Conservation (phyloP, 331 rosid genomes). For the Rhamnella rubrinervis region DNA sequence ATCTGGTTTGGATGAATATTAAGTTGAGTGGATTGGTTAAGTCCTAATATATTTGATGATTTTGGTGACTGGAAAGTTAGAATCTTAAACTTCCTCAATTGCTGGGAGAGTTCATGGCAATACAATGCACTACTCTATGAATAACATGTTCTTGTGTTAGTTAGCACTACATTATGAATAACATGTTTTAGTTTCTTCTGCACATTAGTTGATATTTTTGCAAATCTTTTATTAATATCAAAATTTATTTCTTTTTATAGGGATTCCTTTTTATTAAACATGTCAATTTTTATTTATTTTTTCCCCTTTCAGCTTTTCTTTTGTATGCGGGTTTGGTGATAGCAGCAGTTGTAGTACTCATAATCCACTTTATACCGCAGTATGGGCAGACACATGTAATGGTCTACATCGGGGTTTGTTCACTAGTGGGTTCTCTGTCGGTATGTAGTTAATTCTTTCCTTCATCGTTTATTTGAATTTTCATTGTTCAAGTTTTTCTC, state of each 20-base stretch:
- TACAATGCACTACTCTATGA: background rate
- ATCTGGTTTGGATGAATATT: too few relatives aligned
- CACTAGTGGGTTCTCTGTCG: conserved; percentile 84
- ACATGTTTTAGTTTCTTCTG: too few relatives aligned
- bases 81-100: background rate
- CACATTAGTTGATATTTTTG: too few relatives aligned
- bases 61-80: conserved; percentile 3
- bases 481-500: conserved; percentile 10
- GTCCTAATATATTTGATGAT: background rate
- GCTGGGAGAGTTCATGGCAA: background rate
- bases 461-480: background rate
- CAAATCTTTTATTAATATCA: background rate
- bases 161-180: too few relatives aligned
- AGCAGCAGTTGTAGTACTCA: conserved; percentile 56
- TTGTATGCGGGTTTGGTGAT: conserved; percentile 66
- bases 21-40: background rate
- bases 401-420: conserved; percentile 90
- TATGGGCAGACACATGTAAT: conserved; percentile 91
- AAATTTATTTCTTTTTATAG: background rate
- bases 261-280: background rate
- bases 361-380: conserved; percentile 70
- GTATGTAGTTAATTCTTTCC: conserved; percentile 36
- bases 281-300: background rate
- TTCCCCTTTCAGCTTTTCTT: conserved; percentile 61
- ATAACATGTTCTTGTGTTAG: too few relatives aligned